Percentiles rank a stretch among this genome's conserved stretches.
phyloP scores from a whole-genome alignment of 148 eudicot genomes.

The Camellia lanceoleosa region DNA sequence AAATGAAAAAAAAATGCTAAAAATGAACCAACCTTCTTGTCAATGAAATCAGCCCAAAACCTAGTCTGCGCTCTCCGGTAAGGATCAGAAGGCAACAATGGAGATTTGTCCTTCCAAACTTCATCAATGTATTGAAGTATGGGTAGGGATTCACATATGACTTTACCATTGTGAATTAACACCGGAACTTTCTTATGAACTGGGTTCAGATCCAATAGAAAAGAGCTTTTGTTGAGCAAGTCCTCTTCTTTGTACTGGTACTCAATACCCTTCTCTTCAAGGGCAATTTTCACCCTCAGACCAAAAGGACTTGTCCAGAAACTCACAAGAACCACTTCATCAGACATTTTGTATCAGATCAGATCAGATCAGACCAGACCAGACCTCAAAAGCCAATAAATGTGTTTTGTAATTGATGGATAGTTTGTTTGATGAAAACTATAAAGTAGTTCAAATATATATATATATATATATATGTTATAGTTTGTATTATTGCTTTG shows the following conservation, averaged over 20 bases:
- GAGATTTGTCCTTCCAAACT: conserved; percentile 18
- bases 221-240: conserved; percentile 5
- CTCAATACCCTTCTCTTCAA: conserved; percentile 21
- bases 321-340: conserved; percentile 18
- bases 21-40: conserved; percentile 20
- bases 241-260: conserved; percentile 26
- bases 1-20: not conserved
- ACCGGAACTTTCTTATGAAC: conserved; percentile 22
- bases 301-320: conserved; percentile 18
- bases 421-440: not conserved
- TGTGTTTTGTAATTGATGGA: too few relatives aligned
- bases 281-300: conserved; percentile 21
- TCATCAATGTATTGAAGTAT: conserved; percentile 29
- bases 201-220: conserved; percentile 9
- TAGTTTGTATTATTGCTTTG: too few relatives aligned
- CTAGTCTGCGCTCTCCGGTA: conserved; percentile 21
- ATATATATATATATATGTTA: too few relatives aligned
- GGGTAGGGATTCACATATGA: conserved; percentile 19
- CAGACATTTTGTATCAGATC: not conserved
- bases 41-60: conserved; percentile 33
- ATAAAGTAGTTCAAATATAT: too few relatives aligned
- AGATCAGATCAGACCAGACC: too few relatives aligned
- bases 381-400: not conserved
- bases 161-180: conserved; percentile 25
- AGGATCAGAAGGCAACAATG: conserved; percentile 24